Conservation (phyloP, 345 rosid genomes). For the Hibiscus syriacus region DNA sequence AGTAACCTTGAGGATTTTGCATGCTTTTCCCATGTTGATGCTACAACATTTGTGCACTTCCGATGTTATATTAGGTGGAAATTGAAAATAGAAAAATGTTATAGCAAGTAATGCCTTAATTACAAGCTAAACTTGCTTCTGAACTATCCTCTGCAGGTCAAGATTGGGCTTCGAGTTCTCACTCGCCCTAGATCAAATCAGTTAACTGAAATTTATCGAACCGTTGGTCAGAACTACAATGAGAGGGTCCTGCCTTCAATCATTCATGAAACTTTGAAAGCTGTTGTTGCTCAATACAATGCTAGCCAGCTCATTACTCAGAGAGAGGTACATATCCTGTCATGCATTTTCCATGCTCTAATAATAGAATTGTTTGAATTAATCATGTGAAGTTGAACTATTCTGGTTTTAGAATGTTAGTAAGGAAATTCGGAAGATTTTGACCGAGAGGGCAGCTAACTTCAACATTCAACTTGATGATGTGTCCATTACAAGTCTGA, state of each 20-base stretch:
- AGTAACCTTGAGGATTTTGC: no score
- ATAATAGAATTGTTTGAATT: no score
- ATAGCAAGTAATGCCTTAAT: neutral
- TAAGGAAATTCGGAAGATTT: no score
- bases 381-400: neutral
- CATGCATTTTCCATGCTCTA: neutral
- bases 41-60: neutral
- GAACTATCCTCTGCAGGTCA: no score
- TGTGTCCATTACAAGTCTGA: slow-evolving; percentile 77
- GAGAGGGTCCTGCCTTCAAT: slow-evolving; percentile 89
- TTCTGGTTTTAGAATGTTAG: no score
- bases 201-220: no score
- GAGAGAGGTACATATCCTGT: slow-evolving; percentile 36
- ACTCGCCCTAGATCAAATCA: no score
- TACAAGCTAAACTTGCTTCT: neutral
- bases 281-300: no score
- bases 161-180: no score
- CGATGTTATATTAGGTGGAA: neutral
- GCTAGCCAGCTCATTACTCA: no score
- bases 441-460: no score
- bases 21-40: neutral
- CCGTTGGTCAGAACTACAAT: slow-evolving; percentile 72
- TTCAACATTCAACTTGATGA: slow-evolving; percentile 86
- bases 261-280: slow-evolving; percentile 79
- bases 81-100: neutral